Conservation (phyloP, 2,329 filamentous ascomycete species). For the Calonectria pseudoreteaudii region DNA sequence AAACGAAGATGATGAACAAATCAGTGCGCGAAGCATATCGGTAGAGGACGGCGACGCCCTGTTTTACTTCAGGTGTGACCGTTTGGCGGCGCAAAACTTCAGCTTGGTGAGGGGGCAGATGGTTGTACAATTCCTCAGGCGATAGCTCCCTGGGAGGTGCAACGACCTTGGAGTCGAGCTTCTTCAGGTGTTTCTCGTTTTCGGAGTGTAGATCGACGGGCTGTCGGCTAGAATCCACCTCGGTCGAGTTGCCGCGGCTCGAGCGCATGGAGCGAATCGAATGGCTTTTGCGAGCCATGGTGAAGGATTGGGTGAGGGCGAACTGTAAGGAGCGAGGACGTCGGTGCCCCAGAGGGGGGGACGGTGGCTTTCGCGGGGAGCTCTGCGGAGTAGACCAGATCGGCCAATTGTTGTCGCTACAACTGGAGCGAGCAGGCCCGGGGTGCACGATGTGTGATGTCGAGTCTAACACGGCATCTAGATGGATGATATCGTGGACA, state of each 20-base stretch:
- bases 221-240: constrained; percentile 31
- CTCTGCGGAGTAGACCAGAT: not conserved
- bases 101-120: constrained; percentile 75
- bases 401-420: not conserved
- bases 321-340: not conserved
- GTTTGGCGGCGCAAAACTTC: constrained; percentile 77
- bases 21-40: constrained; percentile 78
- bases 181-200: constrained; percentile 47
- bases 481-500: not conserved
- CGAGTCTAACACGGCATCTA: constrained; percentile 14
- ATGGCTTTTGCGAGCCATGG: constrained; percentile 45
- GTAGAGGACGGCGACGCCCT: constrained; percentile 74
- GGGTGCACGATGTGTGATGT: constrained; percentile 8
- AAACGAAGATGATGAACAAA: constrained; percentile 70
- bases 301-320: constrained; percentile 5
- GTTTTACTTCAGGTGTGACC: constrained; percentile 70
- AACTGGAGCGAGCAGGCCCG: constrained; percentile 13
- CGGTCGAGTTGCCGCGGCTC: constrained; percentile 51
- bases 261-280: constrained; percentile 47
- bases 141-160: constrained; percentile 49
- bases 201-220: constrained; percentile 29
- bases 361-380: not conserved
- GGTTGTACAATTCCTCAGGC: constrained; percentile 65
- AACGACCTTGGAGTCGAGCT: constrained; percentile 58
- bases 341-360: not conserved